phyloP scores from a whole-genome alignment of 1,284 basidiomycete genomes.

The Tetrapyrgos nigripes region DNA sequence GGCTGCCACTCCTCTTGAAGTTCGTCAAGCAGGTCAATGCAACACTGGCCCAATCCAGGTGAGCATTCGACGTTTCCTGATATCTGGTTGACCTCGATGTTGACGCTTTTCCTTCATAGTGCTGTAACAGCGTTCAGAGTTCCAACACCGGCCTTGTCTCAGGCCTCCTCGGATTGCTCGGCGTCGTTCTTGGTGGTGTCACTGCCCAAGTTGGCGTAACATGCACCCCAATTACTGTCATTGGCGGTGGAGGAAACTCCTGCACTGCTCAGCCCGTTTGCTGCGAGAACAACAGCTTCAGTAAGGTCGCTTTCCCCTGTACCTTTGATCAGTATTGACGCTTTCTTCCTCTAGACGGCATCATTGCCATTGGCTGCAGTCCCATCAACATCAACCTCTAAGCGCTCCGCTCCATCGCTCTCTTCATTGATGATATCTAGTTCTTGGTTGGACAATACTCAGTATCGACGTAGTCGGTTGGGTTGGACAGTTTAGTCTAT shows the following conservation, averaged over 20 bases:
- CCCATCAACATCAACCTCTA: slow-evolving; percentile 18
- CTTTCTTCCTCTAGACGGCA: slow-evolving; percentile 13
- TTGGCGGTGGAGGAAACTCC: slow-evolving; percentile 17
- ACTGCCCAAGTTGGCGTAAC: slow-evolving; percentile 23
- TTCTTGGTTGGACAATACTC: too few species aligned
- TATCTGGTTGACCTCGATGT: background rate
- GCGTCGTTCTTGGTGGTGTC: slow-evolving; percentile 11
- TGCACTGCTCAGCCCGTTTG: slow-evolving; percentile 20
- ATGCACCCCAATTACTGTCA: slow-evolving; percentile 25
- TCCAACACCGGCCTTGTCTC: background rate
- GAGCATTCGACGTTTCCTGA: background rate
- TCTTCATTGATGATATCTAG: background rate
- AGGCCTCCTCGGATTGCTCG: slow-evolving; percentile 16
- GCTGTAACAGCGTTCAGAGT: slow-evolving; percentile 16
- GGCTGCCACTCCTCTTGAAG: slow-evolving; percentile 20
- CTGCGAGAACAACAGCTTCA: slow-evolving; percentile 22
- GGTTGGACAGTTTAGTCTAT: too few species aligned
- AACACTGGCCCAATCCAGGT: slow-evolving; percentile 20
- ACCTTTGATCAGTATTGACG: background rate
- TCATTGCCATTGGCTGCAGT: slow-evolving; percentile 24
- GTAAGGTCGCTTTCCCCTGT: slow-evolving; percentile 7
- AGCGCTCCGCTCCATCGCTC: background rate
- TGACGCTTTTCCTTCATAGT: background rate
- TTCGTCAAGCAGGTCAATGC: slow-evolving; percentile 14
- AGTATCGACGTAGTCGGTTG: too few species aligned